Percentiles rank a stretch among this genome's conserved stretches.
phyloP scores from a whole-genome alignment of 2,329 filamentous ascomycete genomes.

The Elsinoe necatrix region DNA sequence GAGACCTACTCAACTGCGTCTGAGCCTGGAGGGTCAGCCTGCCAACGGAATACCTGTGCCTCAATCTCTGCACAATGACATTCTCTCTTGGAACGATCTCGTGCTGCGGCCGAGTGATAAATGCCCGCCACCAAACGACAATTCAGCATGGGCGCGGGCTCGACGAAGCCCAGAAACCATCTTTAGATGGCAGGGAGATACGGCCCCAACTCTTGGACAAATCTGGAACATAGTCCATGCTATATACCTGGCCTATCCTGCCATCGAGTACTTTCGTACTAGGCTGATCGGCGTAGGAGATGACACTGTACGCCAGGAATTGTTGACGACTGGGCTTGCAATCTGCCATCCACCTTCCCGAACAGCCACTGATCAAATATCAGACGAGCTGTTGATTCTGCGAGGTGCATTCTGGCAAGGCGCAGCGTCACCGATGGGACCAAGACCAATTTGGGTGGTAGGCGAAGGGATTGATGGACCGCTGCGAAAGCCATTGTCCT shows the following conservation, averaged over 20 bases:
- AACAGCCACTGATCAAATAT: slow-evolving; percentile 28
- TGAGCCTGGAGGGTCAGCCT: slow-evolving; percentile 32
- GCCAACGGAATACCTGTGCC: slow-evolving; percentile 28
- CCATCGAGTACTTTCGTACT: slow-evolving; percentile 39
- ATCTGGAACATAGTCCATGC: slow-evolving; percentile 42
- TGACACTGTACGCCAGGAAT: slow-evolving; percentile 32
- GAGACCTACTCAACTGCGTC: slow-evolving; percentile 25
- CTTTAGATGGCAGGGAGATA: slow-evolving; percentile 34
- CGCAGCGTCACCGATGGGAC: slow-evolving; percentile 35
- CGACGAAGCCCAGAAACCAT: slow-evolving; percentile 36
- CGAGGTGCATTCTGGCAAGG: slow-evolving; percentile 43
- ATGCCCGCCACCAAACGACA: slow-evolving; percentile 25
- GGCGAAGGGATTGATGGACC: slow-evolving; percentile 21
- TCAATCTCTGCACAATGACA: slow-evolving; percentile 33
- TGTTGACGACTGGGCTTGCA: slow-evolving; percentile 37
- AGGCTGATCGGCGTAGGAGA: slow-evolving; percentile 32
- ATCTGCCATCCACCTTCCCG: slow-evolving; percentile 35
- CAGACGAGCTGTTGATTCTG: slow-evolving; percentile 41
- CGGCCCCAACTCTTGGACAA: slow-evolving; percentile 36
- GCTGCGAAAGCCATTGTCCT: slow-evolving; percentile 22
- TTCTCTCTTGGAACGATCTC: slow-evolving; percentile 33
- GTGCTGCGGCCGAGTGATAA: slow-evolving; percentile 22
- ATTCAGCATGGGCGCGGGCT: slow-evolving; percentile 37
- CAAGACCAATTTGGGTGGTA: slow-evolving; percentile 32
- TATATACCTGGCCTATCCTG: slow-evolving; percentile 37